Evolutionary conservation across 2,329 filamentous ascomycete species (phyloP), one percentile per base, ranked within the genome.

Genomic region (Fusarium dlaminii): DNA sequence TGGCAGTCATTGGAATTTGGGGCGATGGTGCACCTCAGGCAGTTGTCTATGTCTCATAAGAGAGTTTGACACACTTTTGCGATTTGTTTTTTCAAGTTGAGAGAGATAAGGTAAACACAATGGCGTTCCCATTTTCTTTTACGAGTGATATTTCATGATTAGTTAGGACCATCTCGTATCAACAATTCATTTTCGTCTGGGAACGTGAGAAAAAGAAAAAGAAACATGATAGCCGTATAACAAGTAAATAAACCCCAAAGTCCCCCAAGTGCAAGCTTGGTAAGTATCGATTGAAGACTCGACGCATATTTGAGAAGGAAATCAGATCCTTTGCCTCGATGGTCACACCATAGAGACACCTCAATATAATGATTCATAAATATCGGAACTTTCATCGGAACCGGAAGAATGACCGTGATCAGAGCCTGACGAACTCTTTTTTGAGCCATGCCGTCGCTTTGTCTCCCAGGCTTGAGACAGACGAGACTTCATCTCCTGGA

Each of bases 1-100:
- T 92, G 84, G 87, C 90, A 27, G 85, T 92, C 24, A 82, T 92
- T 40, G 90, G 90, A 22, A 88, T 92, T 77, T 92, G 90, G 90
- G 90, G 90, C 10, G 90, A 92, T 79, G 89, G 90, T 32, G 84
- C 83, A 27, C 76, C 82, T 29, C 79, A 81, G 71, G 72, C 81
- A 45, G 76, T 79, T 42, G 77, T 82, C 60, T 81, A 81, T 45
- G 76, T 82, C 52, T 80, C 81, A 59, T 83, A 74, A 77, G 60
- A 20, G 39, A 45, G 45, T 48, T 36, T 29, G 18, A 20, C 29
- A 52, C 27, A 54, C 58, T 51, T 24, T 51, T 68, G 40, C 45
- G 30, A n/a, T 29, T 71, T 65, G 27, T 43, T 43, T 61, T 61
- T 42, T 62, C 56, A 57, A 66, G 56, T 68, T 70, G 59, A 71